These are phyloP conservation scores for Pythium dissotocum DNA, from an alignment of 352 stramenopile species.

Conservation along the genomic window DNA sequence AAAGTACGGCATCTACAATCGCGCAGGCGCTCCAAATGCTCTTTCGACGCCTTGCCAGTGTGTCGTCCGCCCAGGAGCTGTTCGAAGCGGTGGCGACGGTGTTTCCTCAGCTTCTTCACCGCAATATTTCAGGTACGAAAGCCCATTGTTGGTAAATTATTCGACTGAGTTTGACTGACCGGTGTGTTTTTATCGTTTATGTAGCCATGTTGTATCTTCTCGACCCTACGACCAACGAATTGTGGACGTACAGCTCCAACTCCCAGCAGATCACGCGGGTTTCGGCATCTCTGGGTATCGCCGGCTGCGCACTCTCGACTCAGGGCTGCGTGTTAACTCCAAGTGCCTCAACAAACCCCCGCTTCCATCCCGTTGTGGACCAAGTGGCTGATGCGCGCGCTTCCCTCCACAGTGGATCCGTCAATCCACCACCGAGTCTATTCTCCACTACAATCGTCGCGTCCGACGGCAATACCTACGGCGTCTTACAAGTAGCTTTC, in stretches of 20 bases:
- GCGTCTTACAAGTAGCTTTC: slow-evolving; percentile 56
- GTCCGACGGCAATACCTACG: slow-evolving; percentile 50
- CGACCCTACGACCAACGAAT: slow-evolving; percentile 58
- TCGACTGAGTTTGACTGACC: background rate
- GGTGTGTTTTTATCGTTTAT: background rate
- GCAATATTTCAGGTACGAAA: slow-evolving; percentile 32
- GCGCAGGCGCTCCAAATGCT: slow-evolving; percentile 40
- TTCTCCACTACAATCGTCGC: slow-evolving; percentile 47
- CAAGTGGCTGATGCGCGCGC: too few species aligned
- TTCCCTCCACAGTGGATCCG: too few species aligned
- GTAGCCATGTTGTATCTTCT: slow-evolving; percentile 60
- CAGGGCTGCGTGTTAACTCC: slow-evolving; percentile 39
- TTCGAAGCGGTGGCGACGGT: slow-evolving; percentile 40
- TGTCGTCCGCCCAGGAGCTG: slow-evolving; percentile 38
- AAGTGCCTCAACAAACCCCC: slow-evolving; percentile 40
- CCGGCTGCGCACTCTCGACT: slow-evolving; percentile 45
- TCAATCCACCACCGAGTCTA: slow-evolving; percentile 21
- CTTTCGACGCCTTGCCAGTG: slow-evolving; percentile 43
- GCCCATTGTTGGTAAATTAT: background rate
- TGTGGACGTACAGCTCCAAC: slow-evolving; percentile 63
- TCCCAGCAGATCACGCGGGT: slow-evolving; percentile 39
- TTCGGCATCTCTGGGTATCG: slow-evolving; percentile 55
- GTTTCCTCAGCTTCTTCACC: slow-evolving; percentile 45
- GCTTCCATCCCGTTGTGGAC: slow-evolving; percentile 69
- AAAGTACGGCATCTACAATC: background rate